phyloP scores from a whole-genome alignment of 1,139 yeast genomes.

The Blastobotrys proliferans region DNA sequence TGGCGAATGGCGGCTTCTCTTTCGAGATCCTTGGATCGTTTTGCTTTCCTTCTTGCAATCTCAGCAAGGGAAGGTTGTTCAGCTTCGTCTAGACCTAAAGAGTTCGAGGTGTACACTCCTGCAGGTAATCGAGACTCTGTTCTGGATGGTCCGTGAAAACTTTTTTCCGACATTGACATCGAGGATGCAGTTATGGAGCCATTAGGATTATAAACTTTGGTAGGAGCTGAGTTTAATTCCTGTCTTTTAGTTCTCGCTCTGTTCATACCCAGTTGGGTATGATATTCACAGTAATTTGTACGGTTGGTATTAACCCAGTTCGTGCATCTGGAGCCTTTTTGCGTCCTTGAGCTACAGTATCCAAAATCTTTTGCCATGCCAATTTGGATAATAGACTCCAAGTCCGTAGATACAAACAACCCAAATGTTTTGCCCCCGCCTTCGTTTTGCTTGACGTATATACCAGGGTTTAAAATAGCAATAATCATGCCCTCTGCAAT shows the following conservation, averaged over 20 bases:
- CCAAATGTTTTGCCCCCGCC: conserved; percentile 48
- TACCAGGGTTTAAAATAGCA: conserved; percentile 69
- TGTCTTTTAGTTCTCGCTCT: conserved; percentile 43
- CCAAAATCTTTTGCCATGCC: conserved; percentile 73
- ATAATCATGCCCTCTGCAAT: conserved; percentile 69
- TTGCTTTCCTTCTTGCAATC: conserved; percentile 14
- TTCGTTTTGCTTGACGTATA: conserved; percentile 38
- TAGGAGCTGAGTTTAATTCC: conserved; percentile 52
- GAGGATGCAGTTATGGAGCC: no score
- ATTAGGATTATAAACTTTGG: conserved; percentile 29
- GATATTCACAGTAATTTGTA: conserved; percentile 64
- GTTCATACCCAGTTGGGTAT: conserved; percentile 55
- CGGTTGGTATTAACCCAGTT: conserved; percentile 53
- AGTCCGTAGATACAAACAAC: conserved; percentile 45
- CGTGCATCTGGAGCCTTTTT: conserved; percentile 51
- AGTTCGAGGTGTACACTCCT: conserved; percentile 1
- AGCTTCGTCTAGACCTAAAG: conserved; percentile 1
- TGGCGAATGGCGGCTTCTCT: conserved; percentile 27
- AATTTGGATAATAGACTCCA: conserved; percentile 57
- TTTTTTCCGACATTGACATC: no score
- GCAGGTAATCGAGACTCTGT: no score
- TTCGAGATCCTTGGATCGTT: conserved; percentile 21
- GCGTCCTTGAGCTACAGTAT: conserved; percentile 50
- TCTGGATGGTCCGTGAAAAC: no score
- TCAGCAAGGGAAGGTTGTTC: conserved; percentile 2